Evolutionary conservation across 192 early-diverging fungal genomes (phyloP).

Genomic region (Physocladia obscura): DNA sequence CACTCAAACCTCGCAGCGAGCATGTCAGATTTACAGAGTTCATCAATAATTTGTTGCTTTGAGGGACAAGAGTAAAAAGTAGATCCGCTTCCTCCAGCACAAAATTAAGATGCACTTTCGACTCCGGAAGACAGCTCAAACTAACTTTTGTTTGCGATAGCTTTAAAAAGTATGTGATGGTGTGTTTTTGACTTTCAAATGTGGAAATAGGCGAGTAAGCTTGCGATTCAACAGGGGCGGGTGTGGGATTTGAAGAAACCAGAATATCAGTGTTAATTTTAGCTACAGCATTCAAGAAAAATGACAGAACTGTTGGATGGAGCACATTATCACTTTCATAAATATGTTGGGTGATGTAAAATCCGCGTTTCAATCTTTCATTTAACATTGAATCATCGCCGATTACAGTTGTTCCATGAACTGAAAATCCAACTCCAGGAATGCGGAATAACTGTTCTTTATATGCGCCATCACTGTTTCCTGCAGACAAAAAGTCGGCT

Average conservation of each 20-base stretch:
- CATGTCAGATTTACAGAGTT: slow-evolving; percentile 14
- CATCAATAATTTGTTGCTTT: background rate
- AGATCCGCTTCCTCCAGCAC: slow-evolving; percentile 73
- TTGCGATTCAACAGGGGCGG: slow-evolving; percentile 39
- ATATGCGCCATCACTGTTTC: background rate
- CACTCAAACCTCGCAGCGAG: slow-evolving; percentile 20
- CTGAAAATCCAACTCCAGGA: slow-evolving; percentile 37
- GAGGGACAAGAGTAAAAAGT: slow-evolving; percentile 45
- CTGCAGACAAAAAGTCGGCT: background rate
- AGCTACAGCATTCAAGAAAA: slow-evolving; percentile 65
- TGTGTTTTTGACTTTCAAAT: slow-evolving; percentile 27
- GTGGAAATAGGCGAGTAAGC: slow-evolving; percentile 33
- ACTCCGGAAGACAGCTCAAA: slow-evolving; percentile 71
- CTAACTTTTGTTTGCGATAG: slow-evolving; percentile 67
- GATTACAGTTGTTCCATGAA: slow-evolving; percentile 38
- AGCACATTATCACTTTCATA: slow-evolving; percentile 64
- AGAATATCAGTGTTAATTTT: slow-evolving; percentile 54
- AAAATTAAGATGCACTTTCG: slow-evolving; percentile 68
- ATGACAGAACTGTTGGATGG: slow-evolving; percentile 68
- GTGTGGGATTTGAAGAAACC: background rate
- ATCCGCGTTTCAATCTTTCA: background rate
- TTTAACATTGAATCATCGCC: slow-evolving; percentile 24
- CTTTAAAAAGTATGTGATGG: slow-evolving; percentile 2
- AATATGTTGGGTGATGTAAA: slow-evolving; percentile 25
- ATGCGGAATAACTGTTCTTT: slow-evolving; percentile 31